Conservation (phyloP, 306 rosid genomes). For the Fragaria ananassa region DNA sequence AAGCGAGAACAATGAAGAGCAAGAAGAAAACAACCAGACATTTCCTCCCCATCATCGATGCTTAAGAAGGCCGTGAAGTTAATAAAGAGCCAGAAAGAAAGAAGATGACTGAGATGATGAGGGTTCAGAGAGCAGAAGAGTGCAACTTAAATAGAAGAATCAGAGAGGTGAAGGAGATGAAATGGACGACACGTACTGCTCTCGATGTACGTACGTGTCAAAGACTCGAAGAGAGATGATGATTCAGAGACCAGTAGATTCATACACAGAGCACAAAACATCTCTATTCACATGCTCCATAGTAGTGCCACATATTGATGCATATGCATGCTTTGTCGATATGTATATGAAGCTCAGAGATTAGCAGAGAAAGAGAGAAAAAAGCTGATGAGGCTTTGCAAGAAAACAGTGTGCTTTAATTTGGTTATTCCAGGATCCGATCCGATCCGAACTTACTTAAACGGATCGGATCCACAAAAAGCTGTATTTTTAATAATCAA, state of each 20-base stretch:
- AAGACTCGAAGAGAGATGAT: too few relatives aligned
- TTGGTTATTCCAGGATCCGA: too few relatives aligned
- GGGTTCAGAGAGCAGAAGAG: not conserved
- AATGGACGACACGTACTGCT: not conserved
- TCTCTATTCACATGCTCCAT: too few relatives aligned
- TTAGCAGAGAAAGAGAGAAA: not conserved
- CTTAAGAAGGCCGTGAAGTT: not conserved
- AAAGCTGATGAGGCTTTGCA: not conserved
- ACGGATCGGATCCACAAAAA: too few relatives aligned
- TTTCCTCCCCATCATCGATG: not conserved
- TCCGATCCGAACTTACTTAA: too few relatives aligned
- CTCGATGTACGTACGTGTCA: not conserved
- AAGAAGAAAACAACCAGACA: not conserved
- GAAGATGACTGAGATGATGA: not conserved
- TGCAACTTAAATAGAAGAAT: not conserved
- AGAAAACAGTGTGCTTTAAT: not conserved
- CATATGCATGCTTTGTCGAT: not conserved
- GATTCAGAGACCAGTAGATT: too few relatives aligned
- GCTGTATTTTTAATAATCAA: too few relatives aligned
- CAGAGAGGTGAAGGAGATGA: not conserved
- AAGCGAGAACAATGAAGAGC: not conserved
- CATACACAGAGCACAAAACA: too few relatives aligned
- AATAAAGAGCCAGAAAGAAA: not conserved
- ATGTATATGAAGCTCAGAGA: not conserved
- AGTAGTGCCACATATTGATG: not conserved